These are phyloP conservation scores for Blastobotrys ciferrii DNA, from an alignment of 1,139 yeast genomes.

Conservation along the genomic window DNA sequence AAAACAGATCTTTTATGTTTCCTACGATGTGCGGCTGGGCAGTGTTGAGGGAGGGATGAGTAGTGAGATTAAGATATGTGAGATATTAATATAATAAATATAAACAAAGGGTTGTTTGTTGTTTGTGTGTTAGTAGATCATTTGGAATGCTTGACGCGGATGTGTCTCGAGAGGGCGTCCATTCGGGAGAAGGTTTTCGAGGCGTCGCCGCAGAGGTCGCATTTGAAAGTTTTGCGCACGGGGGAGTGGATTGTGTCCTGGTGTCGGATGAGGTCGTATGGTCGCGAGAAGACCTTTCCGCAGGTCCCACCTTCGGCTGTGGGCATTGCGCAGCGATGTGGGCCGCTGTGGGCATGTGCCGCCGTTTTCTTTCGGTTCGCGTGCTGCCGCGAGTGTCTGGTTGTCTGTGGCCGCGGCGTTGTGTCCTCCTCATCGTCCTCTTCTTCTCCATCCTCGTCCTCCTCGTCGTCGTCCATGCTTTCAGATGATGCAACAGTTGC, in stretches of 20 bases:
- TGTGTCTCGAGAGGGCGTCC: conserved; percentile 92
- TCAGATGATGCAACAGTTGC: not conserved
- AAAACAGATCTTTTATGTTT: too few species aligned
- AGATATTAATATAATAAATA: too few species aligned
- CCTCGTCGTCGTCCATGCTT: not conserved
- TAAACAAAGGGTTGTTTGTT: not conserved
- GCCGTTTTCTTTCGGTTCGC: conserved; percentile 18
- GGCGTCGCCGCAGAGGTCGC: conserved; percentile 74
- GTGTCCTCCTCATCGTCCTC: not conserved
- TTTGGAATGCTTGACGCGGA: conserved; percentile 69
- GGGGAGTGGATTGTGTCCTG: conserved; percentile 95
- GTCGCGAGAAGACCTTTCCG: conserved; percentile 82
- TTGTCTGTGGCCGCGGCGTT: conserved; percentile 3
- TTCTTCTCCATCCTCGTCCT: too few species aligned
- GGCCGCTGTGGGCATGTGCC: conserved; percentile 32
- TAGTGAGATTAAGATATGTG: not conserved
- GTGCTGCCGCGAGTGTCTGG: not conserved
- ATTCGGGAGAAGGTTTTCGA: conserved; percentile 87
- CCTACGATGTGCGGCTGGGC: too few species aligned
- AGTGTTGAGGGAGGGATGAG: not conserved
- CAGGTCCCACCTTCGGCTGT: conserved; percentile 65
- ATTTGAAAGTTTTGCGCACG: conserved; percentile 79
- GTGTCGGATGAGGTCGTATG: conserved; percentile 90
- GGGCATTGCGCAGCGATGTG: conserved; percentile 60
- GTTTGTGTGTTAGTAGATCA: not conserved